These are phyloP conservation scores for Paecilomyces formosus DNA, from an alignment of 2,329 filamentous ascomycete species.

Conservation along the genomic window DNA sequence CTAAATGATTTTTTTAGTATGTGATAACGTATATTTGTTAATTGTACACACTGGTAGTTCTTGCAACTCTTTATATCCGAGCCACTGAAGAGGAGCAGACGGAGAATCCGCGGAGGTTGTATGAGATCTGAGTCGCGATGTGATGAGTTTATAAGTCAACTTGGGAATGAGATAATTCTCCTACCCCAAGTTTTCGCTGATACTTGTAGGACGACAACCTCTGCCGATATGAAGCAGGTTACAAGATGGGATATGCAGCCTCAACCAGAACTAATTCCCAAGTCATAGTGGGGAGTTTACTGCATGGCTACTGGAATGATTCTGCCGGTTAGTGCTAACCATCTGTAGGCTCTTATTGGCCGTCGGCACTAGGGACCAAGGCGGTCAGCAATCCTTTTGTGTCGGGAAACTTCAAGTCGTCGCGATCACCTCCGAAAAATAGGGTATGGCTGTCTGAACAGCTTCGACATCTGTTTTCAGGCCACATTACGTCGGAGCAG, in stretches of 20 bases:
- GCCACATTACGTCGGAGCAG: neutral
- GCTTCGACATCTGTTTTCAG: neutral
- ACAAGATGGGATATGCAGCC: neutral
- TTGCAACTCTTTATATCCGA: neutral
- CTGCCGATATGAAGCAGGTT: neutral
- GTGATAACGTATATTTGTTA: neutral
- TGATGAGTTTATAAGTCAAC: too few relatives aligned
- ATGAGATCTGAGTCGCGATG: too few relatives aligned
- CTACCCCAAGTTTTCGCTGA: neutral
- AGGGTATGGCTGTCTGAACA: constrained; percentile 5
- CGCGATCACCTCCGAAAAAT: neutral
- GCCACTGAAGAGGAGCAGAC: too few relatives aligned
- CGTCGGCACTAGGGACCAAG: neutral
- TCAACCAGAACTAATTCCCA: neutral
- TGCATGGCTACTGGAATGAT: neutral
- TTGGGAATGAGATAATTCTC: too few relatives aligned
- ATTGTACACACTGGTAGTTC: neutral
- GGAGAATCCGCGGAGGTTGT: too few relatives aligned
- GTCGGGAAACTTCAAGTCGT: neutral
- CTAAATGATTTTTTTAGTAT: neutral
- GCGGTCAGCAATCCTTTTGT: neutral
- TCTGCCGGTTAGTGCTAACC: neutral
- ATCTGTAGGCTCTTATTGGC: neutral
- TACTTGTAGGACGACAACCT: neutral
- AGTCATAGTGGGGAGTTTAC: neutral